Conservation (phyloP, 108 stramenopile genomes). For the Parietichytrium sp. region DNA sequence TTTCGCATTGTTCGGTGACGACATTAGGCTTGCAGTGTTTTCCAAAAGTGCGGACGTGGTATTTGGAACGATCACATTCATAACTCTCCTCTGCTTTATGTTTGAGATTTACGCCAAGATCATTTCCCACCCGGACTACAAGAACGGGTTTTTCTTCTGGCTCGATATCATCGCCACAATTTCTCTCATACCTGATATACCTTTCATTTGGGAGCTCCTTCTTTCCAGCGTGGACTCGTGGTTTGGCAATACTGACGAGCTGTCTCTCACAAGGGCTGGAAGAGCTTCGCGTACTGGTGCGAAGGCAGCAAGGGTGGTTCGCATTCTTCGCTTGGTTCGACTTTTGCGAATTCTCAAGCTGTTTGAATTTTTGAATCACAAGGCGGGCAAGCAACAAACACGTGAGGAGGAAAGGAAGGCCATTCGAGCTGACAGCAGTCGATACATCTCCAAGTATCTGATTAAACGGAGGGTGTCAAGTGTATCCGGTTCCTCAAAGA, state of each 20-base stretch:
- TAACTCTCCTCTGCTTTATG: neutral
- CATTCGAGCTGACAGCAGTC: neutral
- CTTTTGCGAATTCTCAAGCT: constrained; percentile 60
- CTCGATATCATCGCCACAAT: constrained; percentile 40
- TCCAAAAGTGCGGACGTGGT: neutral
- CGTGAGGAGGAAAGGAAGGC: constrained; percentile 39
- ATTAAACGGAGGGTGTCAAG: neutral
- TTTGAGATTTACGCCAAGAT: neutral
- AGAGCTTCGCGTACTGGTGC: constrained; percentile 32
- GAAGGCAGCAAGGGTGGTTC: constrained; percentile 43
- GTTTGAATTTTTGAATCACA: constrained; percentile 43
- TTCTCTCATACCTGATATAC: constrained; percentile 48
- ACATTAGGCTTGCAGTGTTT: constrained; percentile 34
- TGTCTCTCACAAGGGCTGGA: constrained; percentile 23
- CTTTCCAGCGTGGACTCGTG: neutral
- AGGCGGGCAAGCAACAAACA: neutral
- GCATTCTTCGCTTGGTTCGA: constrained; percentile 51
- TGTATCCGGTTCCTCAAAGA: no score
- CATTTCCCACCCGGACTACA: neutral
- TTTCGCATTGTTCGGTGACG: constrained; percentile 48
- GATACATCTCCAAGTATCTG: constrained; percentile 19
- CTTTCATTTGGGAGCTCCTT: neutral
- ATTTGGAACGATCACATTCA: neutral
- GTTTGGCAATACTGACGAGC: neutral
- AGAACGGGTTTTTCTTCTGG: constrained; percentile 41